Evolutionary conservation across 257 asterid species (phyloP), one percentile per base, ranked within the genome.

Genomic region (Marsdenia floribunda): DNA sequence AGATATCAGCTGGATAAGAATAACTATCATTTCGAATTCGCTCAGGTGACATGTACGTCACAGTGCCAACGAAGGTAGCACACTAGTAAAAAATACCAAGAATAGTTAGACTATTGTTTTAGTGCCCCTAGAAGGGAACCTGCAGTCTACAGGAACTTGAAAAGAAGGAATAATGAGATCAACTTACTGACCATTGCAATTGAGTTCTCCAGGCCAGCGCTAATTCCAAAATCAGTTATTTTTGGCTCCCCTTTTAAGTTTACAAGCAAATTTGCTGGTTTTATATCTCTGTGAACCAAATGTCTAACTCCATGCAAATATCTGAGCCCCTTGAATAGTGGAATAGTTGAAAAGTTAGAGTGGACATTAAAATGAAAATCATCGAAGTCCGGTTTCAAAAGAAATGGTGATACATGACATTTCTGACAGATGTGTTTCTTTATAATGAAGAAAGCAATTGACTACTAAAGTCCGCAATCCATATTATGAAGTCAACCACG

Each of bases 11-110:
- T 59, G 99, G 97, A 81, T 89, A 95, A 26, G 99, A 95, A 83
- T 95, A 95, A 72, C 79, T 95, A 79, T 92, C 98, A 70, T 92
- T 92, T 79, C 97, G 88, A 80, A 95, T 95, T 79, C 99, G 85
- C 87, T 95, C 99, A 0, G 99, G 99, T 46, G 99, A 95, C 99
- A 95, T 95, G 79, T 95, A 95, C 22, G 99, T 95, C 22, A 95
- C 99, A 40, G 99, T 95, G 75, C 99, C 99, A 70, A 92, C 97
- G 80, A 95, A 95, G 82, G 99, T 95, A 63, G 98, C 99, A 82
- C 99, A 95, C 99, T 95, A 88, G 6, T 38, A 78, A 82, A 73
- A 73, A 75, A 72, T 49, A 72, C 70, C n/a, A 38, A 18, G 16
- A 37, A 77, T 81, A 59, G 82, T 75, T 19, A 58, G 61, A 26